Conservation (phyloP, 2,329 filamentous ascomycete species). For the Aspergillus proliferans region DNA sequence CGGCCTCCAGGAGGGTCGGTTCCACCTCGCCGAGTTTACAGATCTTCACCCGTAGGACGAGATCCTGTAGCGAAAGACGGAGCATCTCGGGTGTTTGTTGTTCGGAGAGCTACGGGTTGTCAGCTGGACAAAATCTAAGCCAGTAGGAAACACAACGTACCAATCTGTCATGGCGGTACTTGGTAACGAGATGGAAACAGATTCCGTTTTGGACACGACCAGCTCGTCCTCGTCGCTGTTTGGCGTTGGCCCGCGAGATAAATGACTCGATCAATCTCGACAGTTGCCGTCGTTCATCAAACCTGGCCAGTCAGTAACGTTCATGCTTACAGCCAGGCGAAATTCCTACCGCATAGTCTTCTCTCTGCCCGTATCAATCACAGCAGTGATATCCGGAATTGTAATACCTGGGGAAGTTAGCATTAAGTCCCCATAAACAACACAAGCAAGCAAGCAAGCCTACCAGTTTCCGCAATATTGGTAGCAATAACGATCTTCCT, state of each 20-base stretch:
- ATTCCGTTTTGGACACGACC: conserved; percentile 92
- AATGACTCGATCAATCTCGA: conserved; percentile 90
- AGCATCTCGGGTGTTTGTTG: conserved; percentile 97
- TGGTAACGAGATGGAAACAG: conserved; percentile 95
- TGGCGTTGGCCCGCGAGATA: conserved; percentile 90
- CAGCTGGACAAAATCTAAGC: background rate
- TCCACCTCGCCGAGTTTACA: conserved; percentile 94
- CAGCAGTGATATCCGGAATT: conserved; percentile 94
- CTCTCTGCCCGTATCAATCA: conserved; percentile 94
- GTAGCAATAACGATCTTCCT: conserved; percentile 95
- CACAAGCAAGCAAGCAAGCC: background rate
- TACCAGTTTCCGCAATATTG: conserved; percentile 93
- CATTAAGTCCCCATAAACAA: background rate
- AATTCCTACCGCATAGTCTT: conserved; percentile 67
- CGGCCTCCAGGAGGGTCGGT: conserved; percentile 75
- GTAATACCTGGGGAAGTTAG: conserved; percentile 56
- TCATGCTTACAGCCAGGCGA: conserved; percentile 6
- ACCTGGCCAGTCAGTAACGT: conserved; percentile 42
- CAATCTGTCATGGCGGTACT: conserved; percentile 71
- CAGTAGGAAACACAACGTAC: conserved; percentile 22
- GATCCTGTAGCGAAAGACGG: conserved; percentile 83
- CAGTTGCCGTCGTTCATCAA: conserved; percentile 86
- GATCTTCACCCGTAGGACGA: conserved; percentile 94
- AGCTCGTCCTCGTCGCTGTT: conserved; percentile 86
- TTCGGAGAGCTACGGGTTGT: conserved; percentile 60